Base-by-base conservation (phyloP, 2,329 filamentous ascomycete species). In the Lasiodiplodia citricola region DNA sequence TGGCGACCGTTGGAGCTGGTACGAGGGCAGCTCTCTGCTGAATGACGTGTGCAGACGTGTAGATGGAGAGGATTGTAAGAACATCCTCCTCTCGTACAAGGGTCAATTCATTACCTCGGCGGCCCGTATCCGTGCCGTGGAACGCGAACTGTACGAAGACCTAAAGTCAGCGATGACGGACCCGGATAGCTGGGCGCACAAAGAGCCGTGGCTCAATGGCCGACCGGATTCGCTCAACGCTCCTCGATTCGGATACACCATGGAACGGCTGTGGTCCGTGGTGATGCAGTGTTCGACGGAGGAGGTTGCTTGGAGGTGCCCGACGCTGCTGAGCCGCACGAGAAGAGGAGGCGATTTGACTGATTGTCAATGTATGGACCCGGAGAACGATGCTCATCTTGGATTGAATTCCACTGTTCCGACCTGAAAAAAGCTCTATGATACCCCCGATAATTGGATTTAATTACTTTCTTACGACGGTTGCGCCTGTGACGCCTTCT, bases 91-190 rank as follows among this genome's bases (percentile, higher is more conserved):
- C 7, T 82, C 80, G 3, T 83, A 83, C 70, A 82, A 82, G 55
- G 84, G 84, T 18, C 81, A 84, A 63, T 85, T 86, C 71, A 74
- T 84, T 47, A 82, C 79, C 2, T 83, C 82, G 1, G 81, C 81
- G 0, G 75, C 74, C 5, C 77, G 84, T 0, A 81, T 85, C 6
- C 75, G 82, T 1, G 80, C 75, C 2, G 75, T 77, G 11, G 70
- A 73, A 25, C 79, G 75, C 60, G 63, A 62, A 6, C 70, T 81
- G 18, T 83, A 81, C 68, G 70, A 80, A 37, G 73, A 76, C 16
- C 69, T 83, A 31, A 70, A 51, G 50, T 21, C 38, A 2, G 72
- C 72, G 1, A 70, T 78, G 41, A 62, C 73, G 21, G 72, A 77
- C 54, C 66, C 72, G 35, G 67, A 72, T 11, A 77, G 74, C 54